Evolutionary conservation across 1,139 yeast species (phyloP).

Genomic region (Taphrina communis): DNA sequence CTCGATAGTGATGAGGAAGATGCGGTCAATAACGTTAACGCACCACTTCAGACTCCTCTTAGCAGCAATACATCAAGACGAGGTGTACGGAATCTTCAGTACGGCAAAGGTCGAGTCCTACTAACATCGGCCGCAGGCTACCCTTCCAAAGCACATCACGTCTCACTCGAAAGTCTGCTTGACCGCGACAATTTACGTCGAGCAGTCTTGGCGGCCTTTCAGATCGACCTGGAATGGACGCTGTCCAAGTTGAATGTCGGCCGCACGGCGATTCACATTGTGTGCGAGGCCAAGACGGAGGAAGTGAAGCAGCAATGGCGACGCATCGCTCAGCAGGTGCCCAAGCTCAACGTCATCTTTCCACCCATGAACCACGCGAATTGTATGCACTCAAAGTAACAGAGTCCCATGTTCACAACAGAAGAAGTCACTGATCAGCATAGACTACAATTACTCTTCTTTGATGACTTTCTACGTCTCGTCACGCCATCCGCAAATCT

Average conservation of each 20-base stretch:
- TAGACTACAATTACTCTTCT: slow-evolving; percentile 46
- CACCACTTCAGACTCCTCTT: background rate
- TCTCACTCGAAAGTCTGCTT: slow-evolving; percentile 46
- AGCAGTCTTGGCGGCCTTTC: slow-evolving; percentile 46
- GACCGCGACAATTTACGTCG: slow-evolving; percentile 42
- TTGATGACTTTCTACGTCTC: slow-evolving; percentile 45
- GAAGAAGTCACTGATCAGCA: background rate
- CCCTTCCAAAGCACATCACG: slow-evolving; percentile 41
- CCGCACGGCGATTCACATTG: slow-evolving; percentile 42
- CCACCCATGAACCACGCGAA: slow-evolving; percentile 42
- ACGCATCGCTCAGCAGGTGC: slow-evolving; percentile 9
- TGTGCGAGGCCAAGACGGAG: slow-evolving; percentile 43
- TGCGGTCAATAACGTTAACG: background rate
- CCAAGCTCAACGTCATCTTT: slow-evolving; percentile 23
- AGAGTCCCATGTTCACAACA: too few species aligned
- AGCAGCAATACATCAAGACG: background rate
- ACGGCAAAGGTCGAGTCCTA: slow-evolving; percentile 45
- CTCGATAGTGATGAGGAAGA: slow-evolving; percentile 8
- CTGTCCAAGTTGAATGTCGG: slow-evolving; percentile 38
- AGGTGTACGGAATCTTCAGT: slow-evolving; percentile 6
- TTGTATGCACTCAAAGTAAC: slow-evolving; percentile 48
- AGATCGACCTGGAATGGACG: slow-evolving; percentile 41
- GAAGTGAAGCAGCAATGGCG: slow-evolving; percentile 32
- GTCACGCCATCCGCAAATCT: slow-evolving; percentile 48
- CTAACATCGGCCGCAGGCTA: slow-evolving; percentile 46